Conservation (phyloP, 805 yeast genomes). For the Metschnikowia lochheadii region DNA sequence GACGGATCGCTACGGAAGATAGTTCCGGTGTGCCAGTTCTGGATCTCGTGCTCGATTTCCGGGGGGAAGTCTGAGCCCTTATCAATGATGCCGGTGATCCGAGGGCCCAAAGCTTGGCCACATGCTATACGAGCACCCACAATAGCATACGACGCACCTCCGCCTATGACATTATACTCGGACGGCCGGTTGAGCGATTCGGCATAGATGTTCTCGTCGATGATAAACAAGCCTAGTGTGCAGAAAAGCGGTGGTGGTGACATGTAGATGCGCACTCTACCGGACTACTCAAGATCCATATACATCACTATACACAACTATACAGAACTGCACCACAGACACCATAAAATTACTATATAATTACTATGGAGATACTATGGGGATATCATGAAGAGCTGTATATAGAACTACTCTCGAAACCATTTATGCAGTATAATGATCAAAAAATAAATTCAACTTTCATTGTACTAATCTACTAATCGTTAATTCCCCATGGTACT, state of each 20-base stretch:
- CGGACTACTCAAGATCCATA: no score
- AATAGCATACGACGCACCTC: slow-evolving; percentile 82
- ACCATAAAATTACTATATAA: no score
- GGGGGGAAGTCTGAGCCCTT: slow-evolving; percentile 74
- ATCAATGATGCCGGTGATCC: slow-evolving; percentile 70
- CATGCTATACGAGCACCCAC: slow-evolving; percentile 65
- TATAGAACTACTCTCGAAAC: no score
- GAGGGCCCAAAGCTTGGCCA: slow-evolving; percentile 28
- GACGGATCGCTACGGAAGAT: slow-evolving; percentile 47
- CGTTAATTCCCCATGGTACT: no score
- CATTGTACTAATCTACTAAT: no score
- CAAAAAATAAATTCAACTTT: no score
- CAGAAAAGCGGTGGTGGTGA: slow-evolving; percentile 36
- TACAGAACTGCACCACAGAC: no score
- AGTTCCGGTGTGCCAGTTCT: slow-evolving; percentile 60
- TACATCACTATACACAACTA: no score
- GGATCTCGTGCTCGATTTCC: slow-evolving; percentile 40
- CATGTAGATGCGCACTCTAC: not conserved
- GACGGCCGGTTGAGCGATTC: slow-evolving; percentile 27
- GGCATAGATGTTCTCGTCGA: slow-evolving; percentile 75
- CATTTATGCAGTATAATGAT: no score
- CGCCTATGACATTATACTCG: slow-evolving; percentile 65
- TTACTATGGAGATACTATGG: no score
- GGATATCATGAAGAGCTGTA: no score
- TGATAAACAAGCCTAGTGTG: slow-evolving; percentile 83